phyloP scores from a whole-genome alignment of 1,284 basidiomycete species.

The Sphagnurus paluster region DNA sequence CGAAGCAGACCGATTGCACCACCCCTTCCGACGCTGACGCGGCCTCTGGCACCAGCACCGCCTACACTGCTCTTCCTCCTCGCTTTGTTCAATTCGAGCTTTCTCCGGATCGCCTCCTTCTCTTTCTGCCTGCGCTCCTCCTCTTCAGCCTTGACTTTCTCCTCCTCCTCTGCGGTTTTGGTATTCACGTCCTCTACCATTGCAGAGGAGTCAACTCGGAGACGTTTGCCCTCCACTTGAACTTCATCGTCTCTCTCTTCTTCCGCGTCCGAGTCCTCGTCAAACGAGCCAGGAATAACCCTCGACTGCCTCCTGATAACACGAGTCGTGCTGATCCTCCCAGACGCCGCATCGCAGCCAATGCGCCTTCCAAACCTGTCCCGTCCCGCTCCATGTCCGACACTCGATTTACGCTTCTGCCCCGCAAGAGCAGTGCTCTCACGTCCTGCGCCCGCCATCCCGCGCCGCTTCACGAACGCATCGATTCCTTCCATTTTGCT shows the following conservation, averaged over 20 bases:
- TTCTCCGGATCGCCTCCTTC: constrained; percentile 57
- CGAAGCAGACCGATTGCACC: constrained; percentile 38
- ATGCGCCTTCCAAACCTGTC: constrained; percentile 32
- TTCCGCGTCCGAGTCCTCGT: constrained; percentile 46
- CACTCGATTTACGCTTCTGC: constrained; percentile 48
- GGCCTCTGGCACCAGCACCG: constrained; percentile 32
- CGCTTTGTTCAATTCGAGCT: constrained; percentile 62
- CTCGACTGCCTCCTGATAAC: constrained; percentile 51
- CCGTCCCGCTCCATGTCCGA: constrained; percentile 25
- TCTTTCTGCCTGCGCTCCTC: constrained; percentile 48
- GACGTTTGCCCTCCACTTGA: constrained; percentile 17
- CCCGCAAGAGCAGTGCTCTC: constrained; percentile 41
- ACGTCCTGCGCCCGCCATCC: constrained; percentile 16
- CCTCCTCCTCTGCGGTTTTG: constrained; percentile 29
- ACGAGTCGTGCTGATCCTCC: constrained; percentile 42
- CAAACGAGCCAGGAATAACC: constrained; percentile 57
- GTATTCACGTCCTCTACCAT: constrained; percentile 23
- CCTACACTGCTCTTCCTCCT: constrained; percentile 65
- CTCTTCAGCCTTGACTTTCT: constrained; percentile 31
- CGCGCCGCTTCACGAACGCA: constrained; percentile 55
- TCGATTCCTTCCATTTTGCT: constrained; percentile 77
- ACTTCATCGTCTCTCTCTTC: constrained; percentile 30
- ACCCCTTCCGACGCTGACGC: constrained; percentile 44
- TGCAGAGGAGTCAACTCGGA: not conserved
- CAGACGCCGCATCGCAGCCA: constrained; percentile 23